phyloP scores from a whole-genome alignment of 805 yeast genomes.

The Metschnikowia shivogae region DNA sequence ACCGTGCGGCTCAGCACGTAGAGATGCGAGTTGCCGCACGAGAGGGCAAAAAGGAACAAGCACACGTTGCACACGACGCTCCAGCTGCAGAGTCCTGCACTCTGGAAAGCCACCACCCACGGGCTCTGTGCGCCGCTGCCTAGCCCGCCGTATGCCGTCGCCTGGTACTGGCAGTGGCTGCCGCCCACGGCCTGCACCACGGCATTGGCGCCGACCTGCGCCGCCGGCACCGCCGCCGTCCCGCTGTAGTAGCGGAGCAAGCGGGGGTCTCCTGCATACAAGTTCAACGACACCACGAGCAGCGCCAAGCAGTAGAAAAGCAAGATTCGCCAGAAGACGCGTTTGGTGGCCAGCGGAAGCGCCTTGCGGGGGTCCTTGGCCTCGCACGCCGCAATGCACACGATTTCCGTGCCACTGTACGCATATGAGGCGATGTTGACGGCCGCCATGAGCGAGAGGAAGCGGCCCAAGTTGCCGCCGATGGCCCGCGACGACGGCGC shows the following conservation, averaged over 20 bases:
- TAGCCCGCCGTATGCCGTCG: slow-evolving; percentile 28
- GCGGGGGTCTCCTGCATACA: slow-evolving; percentile 77
- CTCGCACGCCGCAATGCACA: slow-evolving; percentile 81
- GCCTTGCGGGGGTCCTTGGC: slow-evolving; percentile 77
- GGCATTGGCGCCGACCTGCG: slow-evolving; percentile 20
- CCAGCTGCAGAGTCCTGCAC: slow-evolving; percentile 33
- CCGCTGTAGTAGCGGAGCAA: slow-evolving; percentile 51
- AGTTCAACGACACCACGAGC: slow-evolving; percentile 65
- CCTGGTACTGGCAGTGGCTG: slow-evolving; percentile 24
- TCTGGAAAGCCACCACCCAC: slow-evolving; percentile 42
- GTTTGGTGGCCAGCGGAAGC: slow-evolving; percentile 69
- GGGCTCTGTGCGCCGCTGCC: slow-evolving; percentile 44
- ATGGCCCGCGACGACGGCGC: slow-evolving; percentile 52
- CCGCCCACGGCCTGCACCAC: slow-evolving; percentile 38
- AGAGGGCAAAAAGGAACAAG: slow-evolving; percentile 44
- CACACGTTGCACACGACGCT: slow-evolving; percentile 41
- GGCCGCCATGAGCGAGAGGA: slow-evolving; percentile 58
- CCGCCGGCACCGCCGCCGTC: slow-evolving; percentile 24
- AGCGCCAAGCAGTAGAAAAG: slow-evolving; percentile 63
- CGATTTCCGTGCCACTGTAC: slow-evolving; percentile 78
- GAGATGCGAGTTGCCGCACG: slow-evolving; percentile 43
- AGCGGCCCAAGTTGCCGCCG: slow-evolving; percentile 56
- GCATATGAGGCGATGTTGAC: slow-evolving; percentile 66
- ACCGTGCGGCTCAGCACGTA: slow-evolving; percentile 42
- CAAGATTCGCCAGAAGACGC: slow-evolving; percentile 68